A percentile compares a stretch with the other conserved stretches of the same genome.
Conservation (phyloP, 768 basidiomycete genomes). For the Hericium alpestre region DNA sequence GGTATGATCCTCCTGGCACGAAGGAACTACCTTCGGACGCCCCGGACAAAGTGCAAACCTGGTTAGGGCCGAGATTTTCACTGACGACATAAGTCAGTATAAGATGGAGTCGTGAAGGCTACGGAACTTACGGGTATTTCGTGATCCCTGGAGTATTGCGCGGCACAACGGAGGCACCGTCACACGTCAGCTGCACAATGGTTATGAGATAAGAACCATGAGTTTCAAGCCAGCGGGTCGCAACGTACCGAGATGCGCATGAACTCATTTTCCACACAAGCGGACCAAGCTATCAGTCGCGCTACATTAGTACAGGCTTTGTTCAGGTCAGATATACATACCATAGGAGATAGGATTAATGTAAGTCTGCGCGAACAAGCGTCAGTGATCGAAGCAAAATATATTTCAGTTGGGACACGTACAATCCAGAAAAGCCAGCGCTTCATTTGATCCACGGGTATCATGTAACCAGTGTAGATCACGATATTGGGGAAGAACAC, state of each 20-base stretch:
- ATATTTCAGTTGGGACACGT: conserved; percentile 16
- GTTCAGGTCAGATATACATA: not conserved
- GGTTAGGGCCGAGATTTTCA: conserved; percentile 64
- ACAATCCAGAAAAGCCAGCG: conserved; percentile 85
- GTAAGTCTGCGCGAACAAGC: conserved; percentile 53
- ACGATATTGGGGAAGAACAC: conserved; percentile 61
- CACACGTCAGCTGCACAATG: conserved; percentile 39
- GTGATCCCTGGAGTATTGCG: conserved; percentile 44
- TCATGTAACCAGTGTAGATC: conserved; percentile 62
- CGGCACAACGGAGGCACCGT: conserved; percentile 56
- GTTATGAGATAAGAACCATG: not conserved
- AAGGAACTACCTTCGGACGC: conserved; percentile 40
- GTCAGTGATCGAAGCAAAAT: not conserved
- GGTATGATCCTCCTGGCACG: conserved; percentile 79
- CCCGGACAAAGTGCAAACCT: conserved; percentile 70
- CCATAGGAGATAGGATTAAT: conserved; percentile 47
- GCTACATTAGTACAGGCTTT: not conserved
- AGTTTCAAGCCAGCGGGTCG: conserved; percentile 36
- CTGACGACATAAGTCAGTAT: conserved; percentile 19
- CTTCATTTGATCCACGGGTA: conserved; percentile 62
- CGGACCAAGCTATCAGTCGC: conserved; percentile 43
- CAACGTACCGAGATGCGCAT: conserved; percentile 32
- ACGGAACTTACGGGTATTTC: conserved; percentile 48
- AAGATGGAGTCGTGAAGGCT: not conserved
- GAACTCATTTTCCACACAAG: conserved; percentile 82